Evolutionary conservation across 2,329 filamentous ascomycete species (phyloP).

Genomic region (Lizonia empirigonia): DNA sequence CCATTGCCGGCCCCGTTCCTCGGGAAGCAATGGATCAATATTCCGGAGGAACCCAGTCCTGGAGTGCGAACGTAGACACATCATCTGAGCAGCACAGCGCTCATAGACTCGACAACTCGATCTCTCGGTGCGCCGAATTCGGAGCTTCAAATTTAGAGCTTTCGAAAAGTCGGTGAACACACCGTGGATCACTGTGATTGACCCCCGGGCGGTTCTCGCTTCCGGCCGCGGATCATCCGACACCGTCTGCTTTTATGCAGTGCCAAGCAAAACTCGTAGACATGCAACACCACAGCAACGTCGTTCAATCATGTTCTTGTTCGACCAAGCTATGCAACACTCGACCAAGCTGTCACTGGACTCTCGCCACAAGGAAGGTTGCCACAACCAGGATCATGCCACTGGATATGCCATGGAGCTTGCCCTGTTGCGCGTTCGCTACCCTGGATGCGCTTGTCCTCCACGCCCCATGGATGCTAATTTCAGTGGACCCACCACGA

Average conservation of each 20-base stretch:
- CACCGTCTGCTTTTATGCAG: constrained; percentile 23
- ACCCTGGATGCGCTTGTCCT: background rate
- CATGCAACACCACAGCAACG: constrained; percentile 22
- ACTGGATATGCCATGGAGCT: background rate
- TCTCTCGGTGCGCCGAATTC: constrained; percentile 32
- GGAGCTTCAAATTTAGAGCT: constrained; percentile 36
- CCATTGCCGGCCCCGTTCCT: constrained; percentile 23
- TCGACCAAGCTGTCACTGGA: constrained; percentile 17
- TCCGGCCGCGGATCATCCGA: constrained; percentile 23
- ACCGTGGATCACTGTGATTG: constrained; percentile 22
- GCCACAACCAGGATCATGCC: background rate
- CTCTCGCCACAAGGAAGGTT: background rate
- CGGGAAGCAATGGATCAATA: constrained; percentile 5
- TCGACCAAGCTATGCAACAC: constrained; percentile 26
- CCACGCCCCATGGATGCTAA: constrained; percentile 12
- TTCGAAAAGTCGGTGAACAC: constrained; percentile 34
- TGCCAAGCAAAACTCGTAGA: constrained; percentile 30
- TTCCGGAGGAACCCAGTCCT: background rate
- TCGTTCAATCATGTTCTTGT: constrained; percentile 38
- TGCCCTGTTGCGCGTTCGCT: background rate
- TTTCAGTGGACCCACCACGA: constrained; percentile 9
- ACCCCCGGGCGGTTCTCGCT: constrained; percentile 26
- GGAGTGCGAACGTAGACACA: constrained; percentile 11
- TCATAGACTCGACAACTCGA: constrained; percentile 37
- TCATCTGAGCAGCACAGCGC: constrained; percentile 23